Base-by-base conservation (phyloP, 768 basidiomycete species). In the Pulveroboletus frians region DNA sequence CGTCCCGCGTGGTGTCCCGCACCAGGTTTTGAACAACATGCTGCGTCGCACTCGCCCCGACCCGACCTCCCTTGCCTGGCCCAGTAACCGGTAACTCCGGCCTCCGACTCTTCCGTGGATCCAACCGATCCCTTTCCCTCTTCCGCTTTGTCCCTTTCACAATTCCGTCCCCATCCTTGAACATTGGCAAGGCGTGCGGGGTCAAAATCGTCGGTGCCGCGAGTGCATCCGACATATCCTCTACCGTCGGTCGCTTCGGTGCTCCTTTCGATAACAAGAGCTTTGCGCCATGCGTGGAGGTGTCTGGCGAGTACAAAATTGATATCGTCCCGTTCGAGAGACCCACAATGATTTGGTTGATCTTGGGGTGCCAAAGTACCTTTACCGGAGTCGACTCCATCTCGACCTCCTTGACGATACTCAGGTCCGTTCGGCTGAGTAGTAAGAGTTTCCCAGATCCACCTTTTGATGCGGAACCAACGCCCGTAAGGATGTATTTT, bases 31-130 rank as follows among this genome's bases (percentile, higher is more conserved):
- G 93, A 44, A 98, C 93, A 56, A 98, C 81, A 65, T 97, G 93
- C 60, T 97, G 94, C 43, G 92, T 97, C 15, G 95, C 95, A 71
- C 92, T 94, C 30, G 92, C 92, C 35, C 96, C 96, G 35, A 99
- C 89, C 35, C 96, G 75, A 46, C 96, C 96, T 18, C 96, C 96
- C 60, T 79, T 80, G 46, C 96, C 96, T 11, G 92, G 93, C 11
- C 96, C 96, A 54, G 78, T 85, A 46, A 99, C 84, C 23, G 96
- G 96, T 60, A 95, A 74, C 63, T 92, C 91, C 18, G 96, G 96
- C 56, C 93, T 79, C 61, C 80, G 80, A 70, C 90, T 92, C 79
- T 96, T 96, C 62, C 88, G 79, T 36, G 90, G 87, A 71, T 96
- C 92, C 76, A 80, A 69, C 55, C 90, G 73, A 55, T 92, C 90